phyloP scores from a whole-genome alignment of 1,284 basidiomycete species.

The Anthracocystis panici-leucophaei region DNA sequence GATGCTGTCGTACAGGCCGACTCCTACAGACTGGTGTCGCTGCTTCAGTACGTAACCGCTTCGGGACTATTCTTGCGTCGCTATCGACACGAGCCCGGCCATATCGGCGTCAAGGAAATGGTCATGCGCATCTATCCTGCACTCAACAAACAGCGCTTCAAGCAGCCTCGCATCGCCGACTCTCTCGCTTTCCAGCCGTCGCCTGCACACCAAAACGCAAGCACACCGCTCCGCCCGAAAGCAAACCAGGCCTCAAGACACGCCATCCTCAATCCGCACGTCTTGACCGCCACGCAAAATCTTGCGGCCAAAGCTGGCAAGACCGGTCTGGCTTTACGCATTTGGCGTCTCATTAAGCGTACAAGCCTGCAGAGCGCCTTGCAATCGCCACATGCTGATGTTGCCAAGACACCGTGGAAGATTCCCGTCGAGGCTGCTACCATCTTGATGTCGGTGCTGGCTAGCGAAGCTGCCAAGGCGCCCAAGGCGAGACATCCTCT shows the following conservation, averaged over 20 bases:
- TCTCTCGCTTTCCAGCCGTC: background rate
- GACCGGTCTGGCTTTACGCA: conserved; percentile 42
- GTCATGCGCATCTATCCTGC: conserved; percentile 49
- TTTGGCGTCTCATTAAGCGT: conserved; percentile 60
- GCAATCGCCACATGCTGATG: conserved; percentile 16
- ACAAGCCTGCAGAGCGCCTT: conserved; percentile 41
- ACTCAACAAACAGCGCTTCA: conserved; percentile 34
- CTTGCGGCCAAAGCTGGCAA: conserved; percentile 52
- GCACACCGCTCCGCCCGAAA: conserved; percentile 15
- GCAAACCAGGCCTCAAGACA: conserved; percentile 34
- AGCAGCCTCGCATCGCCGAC: background rate
- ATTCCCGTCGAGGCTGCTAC: conserved; percentile 50
- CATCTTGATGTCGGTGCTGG: conserved; percentile 50
- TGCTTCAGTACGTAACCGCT: conserved; percentile 43
- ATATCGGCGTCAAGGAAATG: conserved; percentile 32
- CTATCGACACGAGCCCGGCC: conserved; percentile 33
- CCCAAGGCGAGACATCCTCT: conserved; percentile 11
- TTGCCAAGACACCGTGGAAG: conserved; percentile 32
- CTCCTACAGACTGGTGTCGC: conserved; percentile 40
- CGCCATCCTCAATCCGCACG: conserved; percentile 47
- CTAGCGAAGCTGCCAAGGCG: conserved; percentile 27
- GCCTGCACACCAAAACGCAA: background rate
- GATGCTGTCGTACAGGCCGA: conserved; percentile 33
- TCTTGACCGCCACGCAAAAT: conserved; percentile 50
- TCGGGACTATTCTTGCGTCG: conserved; percentile 34